Percentiles rank a stretch among this genome's conserved stretches.
These are phyloP conservation scores for Pichia sp. DNA, from an alignment of 1,139 yeast genomes.

Conservation along the genomic window DNA sequence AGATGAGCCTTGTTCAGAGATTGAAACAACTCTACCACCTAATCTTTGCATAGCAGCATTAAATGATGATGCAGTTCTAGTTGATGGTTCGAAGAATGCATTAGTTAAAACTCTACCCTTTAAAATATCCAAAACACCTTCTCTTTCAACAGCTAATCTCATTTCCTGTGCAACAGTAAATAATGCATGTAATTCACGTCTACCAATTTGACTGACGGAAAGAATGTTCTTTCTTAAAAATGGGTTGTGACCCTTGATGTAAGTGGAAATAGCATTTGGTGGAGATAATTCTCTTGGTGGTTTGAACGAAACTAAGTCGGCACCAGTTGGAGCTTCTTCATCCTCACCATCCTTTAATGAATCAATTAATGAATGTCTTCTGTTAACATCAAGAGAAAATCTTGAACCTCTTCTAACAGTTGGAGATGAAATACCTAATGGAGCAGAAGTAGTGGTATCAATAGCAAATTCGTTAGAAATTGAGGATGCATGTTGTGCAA, in stretches of 20 bases:
- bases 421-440: conserved; percentile 21
- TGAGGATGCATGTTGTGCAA: conserved; percentile 30
- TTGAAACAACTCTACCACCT: conserved; percentile 94
- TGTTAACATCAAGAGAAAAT: conserved; percentile 42
- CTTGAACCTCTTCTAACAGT: conserved; percentile 33
- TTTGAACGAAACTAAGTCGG: conserved; percentile 69
- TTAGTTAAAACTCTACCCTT: conserved; percentile 90
- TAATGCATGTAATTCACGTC: conserved; percentile 84
- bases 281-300: conserved; percentile 67
- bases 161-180: conserved; percentile 97
- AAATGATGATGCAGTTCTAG: conserved; percentile 92
- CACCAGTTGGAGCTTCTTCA: conserved; percentile 53
- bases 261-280: conserved; percentile 68
- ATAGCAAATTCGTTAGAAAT: conserved; percentile 16
- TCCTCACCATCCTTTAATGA: conserved; percentile 34
- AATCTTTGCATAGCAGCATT: conserved; percentile 99
- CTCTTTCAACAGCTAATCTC: conserved; percentile 95
- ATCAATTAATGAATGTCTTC: conserved; percentile 34
- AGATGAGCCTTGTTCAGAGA: conserved; percentile 78
- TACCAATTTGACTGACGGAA: conserved; percentile 79
- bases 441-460: conserved; percentile 9
- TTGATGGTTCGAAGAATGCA: conserved; percentile 96
- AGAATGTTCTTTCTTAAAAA: conserved; percentile 83
- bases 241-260: conserved; percentile 77
- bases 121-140: conserved; percentile 86